Base-by-base conservation (phyloP, 1,284 basidiomycete species). In the Rhodotorula sp. region DNA sequence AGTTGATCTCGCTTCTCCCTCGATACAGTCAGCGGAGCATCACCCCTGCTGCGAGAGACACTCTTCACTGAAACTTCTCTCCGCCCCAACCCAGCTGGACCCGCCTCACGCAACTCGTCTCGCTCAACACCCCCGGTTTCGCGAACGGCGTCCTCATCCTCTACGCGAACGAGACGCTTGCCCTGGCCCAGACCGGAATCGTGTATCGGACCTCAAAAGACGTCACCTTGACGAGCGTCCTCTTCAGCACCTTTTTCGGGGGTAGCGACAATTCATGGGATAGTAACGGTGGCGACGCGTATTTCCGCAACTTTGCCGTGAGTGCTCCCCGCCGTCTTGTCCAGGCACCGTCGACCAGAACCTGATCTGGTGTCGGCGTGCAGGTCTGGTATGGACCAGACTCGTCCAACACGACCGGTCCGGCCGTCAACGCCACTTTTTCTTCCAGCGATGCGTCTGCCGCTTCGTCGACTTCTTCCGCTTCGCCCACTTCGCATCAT, bases 241-340 rank as follows among this genome's bases (percentile, higher is more conserved):
- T 71, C 26, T 74, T 74, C 66, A 66, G 62, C n/a, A 74, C 67
- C 20, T 74, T 74, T 44, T 74, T 69, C 22, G 73, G 73, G 14
- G 73, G 73, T 0, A 64, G 67, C 55, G 59, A 56, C 29, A 10
- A 17, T 8, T 46, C 26, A 6, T 70, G 60, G 61, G 24, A 64
- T 29, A 44, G 42, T 20, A n/a, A 59, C 14, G 69, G 62, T 12
- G 69, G 55, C 1, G 17, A 18, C 8, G 8, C 53, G 0, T 68
- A 61, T 20, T 72, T 66, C 24, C 57, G 70, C 3, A 49, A 60
- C 26, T 68, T 72, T 49, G 48, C 66, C 46, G 70, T 66, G 24
- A 18, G 67, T 30, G 4, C 24, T 6, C 42, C 24, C 24, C 12
- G n/a, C 14, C 49, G 18, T 4, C n/a, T 29, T 22, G 8, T n/a